Evolutionary conservation across 345 rosid species (phyloP), one percentile per base, ranked within the genome.

Genomic region (Gossypium longicalyx): DNA sequence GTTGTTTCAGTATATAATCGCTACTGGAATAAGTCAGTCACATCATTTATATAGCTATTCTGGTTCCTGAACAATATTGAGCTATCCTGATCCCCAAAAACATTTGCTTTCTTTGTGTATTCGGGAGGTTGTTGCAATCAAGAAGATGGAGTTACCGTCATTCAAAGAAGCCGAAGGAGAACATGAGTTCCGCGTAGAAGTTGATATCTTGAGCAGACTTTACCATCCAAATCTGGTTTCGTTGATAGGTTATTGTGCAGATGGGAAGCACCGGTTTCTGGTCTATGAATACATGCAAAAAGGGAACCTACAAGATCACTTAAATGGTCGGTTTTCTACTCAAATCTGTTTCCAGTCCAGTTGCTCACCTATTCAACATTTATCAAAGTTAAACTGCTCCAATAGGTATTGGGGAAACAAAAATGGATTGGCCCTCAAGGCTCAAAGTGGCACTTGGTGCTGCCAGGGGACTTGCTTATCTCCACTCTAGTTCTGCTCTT

Each of bases 291-390:
- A 85, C 82, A 83, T 94, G 94, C 90, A 86, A 80, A 90, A 86
- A 41, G 98, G 98, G 81, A 94, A 94, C 89, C 91, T 94, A 79
- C 98, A 94, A 85, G 98, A 92, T 87, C 97, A 87, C 79, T 81
- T 94, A 77, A 90, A 83, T 77, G 97, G 97, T 94, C 75, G 76
- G 88, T 74, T 67, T 76, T 53, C 52, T 17, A 73, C 12, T 23
- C 47, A 58, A 71, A 70, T 77, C 41, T n/a, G 29, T 62, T 73
- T 73, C 58, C 41, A 51, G 44, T 59, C 29, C 19, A 19, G 58
- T 22, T 43, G 59, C 59, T 5, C 48, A 62, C 48, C 23, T 19
- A 38, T 52, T 47, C 59, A 73, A 70, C 11, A 72, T 72, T n/a
- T 67, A 74, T 53, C 52, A 61, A 64, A 29, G 27, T 70, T 54